These are phyloP conservation scores for Torulaspora franciscae DNA, from an alignment of 805 yeast genomes.

Conservation along the genomic window DNA sequence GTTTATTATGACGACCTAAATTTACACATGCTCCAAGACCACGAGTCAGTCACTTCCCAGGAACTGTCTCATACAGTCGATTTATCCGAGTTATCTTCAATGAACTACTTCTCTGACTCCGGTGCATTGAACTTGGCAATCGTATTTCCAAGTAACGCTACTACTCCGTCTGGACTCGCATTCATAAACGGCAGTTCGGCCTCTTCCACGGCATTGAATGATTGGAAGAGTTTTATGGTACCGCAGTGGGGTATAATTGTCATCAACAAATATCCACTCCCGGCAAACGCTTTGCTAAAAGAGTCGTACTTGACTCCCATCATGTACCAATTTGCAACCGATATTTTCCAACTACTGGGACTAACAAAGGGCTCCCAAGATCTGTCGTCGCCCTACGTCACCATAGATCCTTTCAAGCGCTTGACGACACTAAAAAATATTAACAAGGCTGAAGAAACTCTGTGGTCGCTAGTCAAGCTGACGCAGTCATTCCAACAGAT, in stretches of 20 bases:
- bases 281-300: conserved; percentile 6
- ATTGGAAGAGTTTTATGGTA: conserved; percentile 49
- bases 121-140: conserved; percentile 62
- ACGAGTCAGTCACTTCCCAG: conserved; percentile 37
- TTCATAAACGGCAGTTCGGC: conserved; percentile 17
- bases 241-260: conserved; percentile 16
- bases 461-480: conserved; percentile 66
- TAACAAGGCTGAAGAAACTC: conserved; percentile 57
- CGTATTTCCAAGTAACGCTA: conserved; percentile 34
- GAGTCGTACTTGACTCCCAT: conserved; percentile 43
- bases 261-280: conserved; percentile 13
- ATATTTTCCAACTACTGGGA: conserved; percentile 69
- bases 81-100: conserved; percentile 63
- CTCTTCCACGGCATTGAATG: background rate
- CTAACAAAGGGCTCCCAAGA: conserved; percentile 50
- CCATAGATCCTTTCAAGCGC: conserved; percentile 65
- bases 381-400: conserved; percentile 46
- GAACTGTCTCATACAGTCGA: conserved; percentile 76
- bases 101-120: conserved; percentile 54
- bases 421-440: conserved; percentile 54
- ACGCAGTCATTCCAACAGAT: conserved; percentile 68
- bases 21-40: conserved; percentile 27
- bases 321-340: conserved; percentile 67
- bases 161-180: conserved; percentile 41
- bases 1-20: conserved; percentile 50